phyloP scores from a whole-genome alignment of 2,329 filamentous ascomycete genomes.

The Trichoderma aggressivum region DNA sequence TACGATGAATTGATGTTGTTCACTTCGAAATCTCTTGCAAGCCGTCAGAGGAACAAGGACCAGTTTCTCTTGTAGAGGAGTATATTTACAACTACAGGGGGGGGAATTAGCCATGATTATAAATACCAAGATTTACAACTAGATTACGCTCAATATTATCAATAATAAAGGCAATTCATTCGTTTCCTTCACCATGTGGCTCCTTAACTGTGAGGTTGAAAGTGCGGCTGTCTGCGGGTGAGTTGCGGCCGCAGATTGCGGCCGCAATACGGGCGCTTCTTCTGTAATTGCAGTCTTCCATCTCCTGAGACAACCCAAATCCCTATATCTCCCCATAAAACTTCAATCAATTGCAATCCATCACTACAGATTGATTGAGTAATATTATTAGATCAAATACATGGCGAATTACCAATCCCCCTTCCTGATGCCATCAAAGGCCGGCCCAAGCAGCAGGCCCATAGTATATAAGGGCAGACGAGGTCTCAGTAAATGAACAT shows the following conservation, averaged over 20 bases:
- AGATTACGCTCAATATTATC: too few relatives aligned
- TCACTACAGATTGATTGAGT: background rate
- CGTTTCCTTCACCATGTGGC: background rate
- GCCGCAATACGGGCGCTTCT: background rate
- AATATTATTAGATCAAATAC: background rate
- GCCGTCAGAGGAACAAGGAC: conserved; percentile 18
- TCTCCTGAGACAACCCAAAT: background rate
- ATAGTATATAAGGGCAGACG: background rate
- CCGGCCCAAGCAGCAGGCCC: rapidly evolving
- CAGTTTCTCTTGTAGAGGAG: too few relatives aligned
- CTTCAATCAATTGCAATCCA: background rate
- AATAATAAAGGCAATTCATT: too few relatives aligned
- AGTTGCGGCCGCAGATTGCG: background rate
- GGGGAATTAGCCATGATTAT: too few relatives aligned
- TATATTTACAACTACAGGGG: too few relatives aligned
- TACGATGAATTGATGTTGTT: background rate
- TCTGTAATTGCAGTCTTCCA: background rate
- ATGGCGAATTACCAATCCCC: background rate
- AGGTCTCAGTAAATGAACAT: background rate
- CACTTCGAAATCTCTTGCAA: conserved; percentile 12
- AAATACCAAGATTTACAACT: too few relatives aligned
- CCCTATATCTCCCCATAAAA: background rate
- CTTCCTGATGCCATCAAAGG: background rate
- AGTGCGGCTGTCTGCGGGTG: background rate
- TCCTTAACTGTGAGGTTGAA: background rate